phyloP scores from a whole-genome alignment of 2,329 filamentous ascomycete genomes.

The Onygenales sp. region DNA sequence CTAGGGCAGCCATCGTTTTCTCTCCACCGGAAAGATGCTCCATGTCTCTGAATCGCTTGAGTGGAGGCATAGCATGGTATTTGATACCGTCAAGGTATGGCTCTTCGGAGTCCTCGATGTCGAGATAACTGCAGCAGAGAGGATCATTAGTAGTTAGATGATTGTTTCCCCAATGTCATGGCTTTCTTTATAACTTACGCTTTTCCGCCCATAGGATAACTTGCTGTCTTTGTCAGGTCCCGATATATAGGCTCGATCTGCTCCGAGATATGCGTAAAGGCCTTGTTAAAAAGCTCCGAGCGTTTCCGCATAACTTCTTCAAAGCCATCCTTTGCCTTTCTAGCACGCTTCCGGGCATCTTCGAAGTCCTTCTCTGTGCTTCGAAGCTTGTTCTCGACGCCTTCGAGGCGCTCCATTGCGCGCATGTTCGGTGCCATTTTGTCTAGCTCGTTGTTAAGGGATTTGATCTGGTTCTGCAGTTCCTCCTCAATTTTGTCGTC shows the following conservation, averaged over 20 bases:
- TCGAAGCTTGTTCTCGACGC: constrained; percentile 72
- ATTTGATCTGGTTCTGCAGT: constrained; percentile 67
- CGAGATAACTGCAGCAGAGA: constrained; percentile 53
- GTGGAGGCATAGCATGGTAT: constrained; percentile 96
- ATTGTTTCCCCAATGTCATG: not conserved
- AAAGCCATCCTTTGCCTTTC: constrained; percentile 71
- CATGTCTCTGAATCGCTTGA: constrained; percentile 99
- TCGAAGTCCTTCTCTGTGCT: constrained; percentile 85
- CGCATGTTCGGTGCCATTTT: constrained; percentile 97
- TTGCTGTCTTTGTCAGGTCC: constrained; percentile 79
- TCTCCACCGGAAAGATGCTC: constrained; percentile 94
- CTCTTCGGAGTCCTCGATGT: constrained; percentile 92
- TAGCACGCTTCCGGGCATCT: constrained; percentile 64
- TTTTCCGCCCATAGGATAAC: constrained; percentile 86
- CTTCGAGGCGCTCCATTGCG: constrained; percentile 81
- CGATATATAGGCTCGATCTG: constrained; percentile 92
- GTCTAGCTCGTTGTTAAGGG: constrained; percentile 69
- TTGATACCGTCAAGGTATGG: constrained; percentile 94
- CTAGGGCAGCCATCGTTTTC: constrained; percentile 96
- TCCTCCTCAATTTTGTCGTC: constrained; percentile 63
- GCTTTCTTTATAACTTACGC: constrained; percentile 34
- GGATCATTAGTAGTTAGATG: not conserved
- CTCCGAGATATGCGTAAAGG: constrained; percentile 88
- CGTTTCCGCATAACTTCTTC: constrained; percentile 71
- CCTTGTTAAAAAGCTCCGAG: constrained; percentile 87